phyloP scores from a whole-genome alignment of 371 early-diverging fungal genomes.

The Paraphysoderma sedebokerense region DNA sequence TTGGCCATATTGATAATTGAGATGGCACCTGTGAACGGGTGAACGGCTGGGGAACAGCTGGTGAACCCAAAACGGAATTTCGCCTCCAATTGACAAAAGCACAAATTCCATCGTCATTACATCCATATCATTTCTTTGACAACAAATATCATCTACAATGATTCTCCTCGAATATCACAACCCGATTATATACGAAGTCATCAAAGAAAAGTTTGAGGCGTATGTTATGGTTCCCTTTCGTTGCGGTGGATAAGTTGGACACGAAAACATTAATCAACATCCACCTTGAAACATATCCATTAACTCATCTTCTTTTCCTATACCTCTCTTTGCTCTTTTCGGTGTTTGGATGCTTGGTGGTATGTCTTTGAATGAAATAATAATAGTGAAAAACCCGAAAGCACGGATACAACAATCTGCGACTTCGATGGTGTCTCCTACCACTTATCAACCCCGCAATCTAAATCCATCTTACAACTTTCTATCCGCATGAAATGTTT shows the following conservation, averaged over 20 bases:
- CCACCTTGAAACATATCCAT: neutral
- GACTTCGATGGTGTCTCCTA: constrained; percentile 94
- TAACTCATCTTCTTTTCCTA: no score
- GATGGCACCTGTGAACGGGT: no score
- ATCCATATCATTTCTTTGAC: no score
- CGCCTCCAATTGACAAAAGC: no score
- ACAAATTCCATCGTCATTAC: no score
- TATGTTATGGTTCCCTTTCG: constrained; percentile 3
- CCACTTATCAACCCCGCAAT: constrained; percentile 51
- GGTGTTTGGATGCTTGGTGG: neutral
- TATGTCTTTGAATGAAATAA: neutral
- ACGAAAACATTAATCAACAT: neutral
- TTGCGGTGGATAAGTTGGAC: neutral
- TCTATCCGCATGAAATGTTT: constrained; percentile 74
- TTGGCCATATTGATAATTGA: no score
- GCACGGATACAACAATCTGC: constrained; percentile 61
- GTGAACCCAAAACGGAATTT: no score
- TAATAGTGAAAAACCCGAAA: constrained; percentile 58
- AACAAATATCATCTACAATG: constrained; percentile 9
- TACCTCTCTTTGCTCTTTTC: neutral
- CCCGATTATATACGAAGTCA: constrained; percentile 32
- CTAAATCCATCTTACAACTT: constrained; percentile 45
- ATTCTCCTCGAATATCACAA: constrained; percentile 29
- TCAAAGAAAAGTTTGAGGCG: constrained; percentile 26
- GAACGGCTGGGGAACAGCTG: no score